Conservation (phyloP, 805 yeast genomes). For the Candida silvatica region DNA sequence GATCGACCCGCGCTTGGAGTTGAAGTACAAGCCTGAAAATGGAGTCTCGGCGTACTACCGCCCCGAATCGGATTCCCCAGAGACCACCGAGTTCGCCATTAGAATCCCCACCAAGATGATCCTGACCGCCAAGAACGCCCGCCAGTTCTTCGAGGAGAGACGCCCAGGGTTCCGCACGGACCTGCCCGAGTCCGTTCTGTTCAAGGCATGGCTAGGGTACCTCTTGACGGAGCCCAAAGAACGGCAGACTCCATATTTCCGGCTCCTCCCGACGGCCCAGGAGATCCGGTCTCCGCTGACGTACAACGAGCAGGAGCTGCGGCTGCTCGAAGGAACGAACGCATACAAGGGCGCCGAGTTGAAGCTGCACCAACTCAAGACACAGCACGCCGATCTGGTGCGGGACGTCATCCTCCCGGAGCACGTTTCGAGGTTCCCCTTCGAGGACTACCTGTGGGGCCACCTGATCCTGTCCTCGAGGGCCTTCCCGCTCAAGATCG, state of each 20-base stretch:
- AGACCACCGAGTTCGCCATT: conserved; percentile 3
- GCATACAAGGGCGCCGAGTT: conserved; percentile 39
- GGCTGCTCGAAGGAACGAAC: conserved; percentile 52
- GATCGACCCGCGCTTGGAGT: conserved; percentile 27
- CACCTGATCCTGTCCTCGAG: conserved; percentile 64
- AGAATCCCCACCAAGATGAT: conserved; percentile 16
- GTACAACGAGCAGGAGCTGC: conserved; percentile 45
- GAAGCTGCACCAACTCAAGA: conserved; percentile 33
- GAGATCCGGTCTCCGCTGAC: conserved; percentile 53
- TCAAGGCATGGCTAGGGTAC: conserved; percentile 15
- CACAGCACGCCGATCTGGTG: conserved; percentile 42
- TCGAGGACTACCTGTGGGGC: conserved; percentile 69
- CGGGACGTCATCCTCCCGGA: background rate
- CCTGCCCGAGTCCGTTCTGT: conserved; percentile 7
- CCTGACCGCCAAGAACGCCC: conserved; percentile 17
- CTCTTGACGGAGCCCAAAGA: conserved; percentile 2
- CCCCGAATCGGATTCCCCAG: background rate
- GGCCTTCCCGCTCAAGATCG: conserved; percentile 66
- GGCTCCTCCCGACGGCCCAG: conserved; percentile 33
- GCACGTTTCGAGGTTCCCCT: too few species aligned
- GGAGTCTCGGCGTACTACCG: conserved; percentile 26
- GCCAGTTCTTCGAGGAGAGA: conserved; percentile 4
- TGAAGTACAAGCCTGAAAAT: conserved; percentile 20
- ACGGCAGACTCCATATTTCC: conserved; percentile 31
- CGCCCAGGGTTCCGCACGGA: background rate